A percentile compares a stretch with the other conserved stretches of the same genome.
Evolutionary conservation across 495 filamentous ascomycete species (phyloP).

Genomic region (Pyrenula massariospora): DNA sequence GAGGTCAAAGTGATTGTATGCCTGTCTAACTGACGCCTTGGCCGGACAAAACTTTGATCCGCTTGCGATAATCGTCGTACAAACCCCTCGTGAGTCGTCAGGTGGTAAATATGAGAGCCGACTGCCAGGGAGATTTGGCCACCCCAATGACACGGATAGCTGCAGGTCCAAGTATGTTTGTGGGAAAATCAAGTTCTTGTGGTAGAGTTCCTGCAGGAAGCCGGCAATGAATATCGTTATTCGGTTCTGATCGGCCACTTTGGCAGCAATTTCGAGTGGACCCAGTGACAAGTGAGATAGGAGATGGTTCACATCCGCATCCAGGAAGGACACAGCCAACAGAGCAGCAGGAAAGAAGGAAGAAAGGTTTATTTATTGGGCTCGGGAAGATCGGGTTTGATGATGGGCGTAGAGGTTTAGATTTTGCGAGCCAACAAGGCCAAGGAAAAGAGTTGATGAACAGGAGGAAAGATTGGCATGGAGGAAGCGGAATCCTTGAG

Average conservation of each 20-base stretch:
- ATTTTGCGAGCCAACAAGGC: background rate
- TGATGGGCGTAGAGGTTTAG: no score
- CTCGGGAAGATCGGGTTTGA: no score
- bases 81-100: background rate
- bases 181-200: no score
- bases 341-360: no score
- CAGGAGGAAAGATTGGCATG: background rate
- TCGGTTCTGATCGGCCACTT: background rate
- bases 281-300: no score
- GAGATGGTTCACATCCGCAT: no score
- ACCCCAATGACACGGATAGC: background rate
- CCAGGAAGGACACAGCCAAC: no score
- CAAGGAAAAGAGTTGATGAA: background rate
- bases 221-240: background rate
- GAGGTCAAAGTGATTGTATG: no score
- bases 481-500: background rate
- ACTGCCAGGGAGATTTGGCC: background rate
- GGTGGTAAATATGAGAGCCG: background rate
- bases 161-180: no score
- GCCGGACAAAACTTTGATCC: background rate
- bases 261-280: no score
- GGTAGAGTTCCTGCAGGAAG: no score
- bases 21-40: background rate
- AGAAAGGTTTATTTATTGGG: no score
- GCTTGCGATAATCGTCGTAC: background rate